These are phyloP conservation scores for Penicillium sp. DNA, from an alignment of 2,329 filamentous ascomycete species.

Conservation along the genomic window DNA sequence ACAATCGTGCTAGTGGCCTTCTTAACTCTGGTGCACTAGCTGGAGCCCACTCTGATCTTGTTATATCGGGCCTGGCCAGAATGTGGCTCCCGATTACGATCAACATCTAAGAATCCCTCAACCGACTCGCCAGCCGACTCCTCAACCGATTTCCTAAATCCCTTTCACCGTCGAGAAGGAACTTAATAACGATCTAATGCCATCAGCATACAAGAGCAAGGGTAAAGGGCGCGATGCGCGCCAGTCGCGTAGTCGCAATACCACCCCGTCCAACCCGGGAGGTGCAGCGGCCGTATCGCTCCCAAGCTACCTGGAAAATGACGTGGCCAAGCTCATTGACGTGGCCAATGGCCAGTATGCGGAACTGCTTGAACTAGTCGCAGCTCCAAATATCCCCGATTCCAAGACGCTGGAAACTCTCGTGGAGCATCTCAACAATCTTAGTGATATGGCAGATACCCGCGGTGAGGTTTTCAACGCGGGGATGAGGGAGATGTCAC, in stretches of 20 bases:
- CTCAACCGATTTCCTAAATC: neutral
- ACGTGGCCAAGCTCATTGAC: conserved; percentile 49
- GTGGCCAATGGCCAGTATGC: conserved; percentile 54
- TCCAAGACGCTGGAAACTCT: conserved; percentile 50
- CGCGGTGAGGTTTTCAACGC: conserved; percentile 60
- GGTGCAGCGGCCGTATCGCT: conserved; percentile 44
- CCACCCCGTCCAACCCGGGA: conserved; percentile 59
- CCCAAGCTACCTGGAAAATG: conserved; percentile 58
- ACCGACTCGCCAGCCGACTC: conserved; percentile 6
- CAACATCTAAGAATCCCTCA: conserved; percentile 10
- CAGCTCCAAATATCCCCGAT: conserved; percentile 50
- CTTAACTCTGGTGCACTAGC: neutral
- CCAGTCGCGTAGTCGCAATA: conserved; percentile 61
- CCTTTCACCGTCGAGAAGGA: neutral
- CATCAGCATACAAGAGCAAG: conserved; percentile 51
- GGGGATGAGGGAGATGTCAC: conserved; percentile 59
- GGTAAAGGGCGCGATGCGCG: conserved; percentile 54
- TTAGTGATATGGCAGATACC: conserved; percentile 58
- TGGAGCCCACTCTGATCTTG: neutral
- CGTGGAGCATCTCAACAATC: conserved; percentile 54
- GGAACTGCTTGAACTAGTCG: conserved; percentile 58
- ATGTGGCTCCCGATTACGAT: conserved; percentile 14
- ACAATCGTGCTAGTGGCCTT: neutral
- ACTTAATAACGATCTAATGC: conserved; percentile 33
- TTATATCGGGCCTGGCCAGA: conserved; percentile 5